phyloP scores from a whole-genome alignment of 495 filamentous ascomycete genomes.

The Trichoderma asperelloides region DNA sequence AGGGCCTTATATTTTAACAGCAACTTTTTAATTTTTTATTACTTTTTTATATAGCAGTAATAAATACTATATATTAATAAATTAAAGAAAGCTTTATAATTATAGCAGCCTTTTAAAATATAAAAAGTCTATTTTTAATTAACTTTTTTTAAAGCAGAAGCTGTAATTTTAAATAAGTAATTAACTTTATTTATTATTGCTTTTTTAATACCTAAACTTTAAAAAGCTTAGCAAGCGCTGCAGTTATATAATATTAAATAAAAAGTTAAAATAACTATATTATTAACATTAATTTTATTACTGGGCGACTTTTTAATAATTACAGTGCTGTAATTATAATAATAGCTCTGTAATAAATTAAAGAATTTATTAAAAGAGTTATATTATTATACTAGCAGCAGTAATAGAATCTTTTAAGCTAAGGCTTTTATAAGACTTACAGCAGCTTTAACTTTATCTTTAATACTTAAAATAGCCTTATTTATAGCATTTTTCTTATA shows the following conservation, averaged over 20 bases:
- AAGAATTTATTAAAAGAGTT: not conserved
- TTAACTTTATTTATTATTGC: not conserved
- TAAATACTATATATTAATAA: not conserved
- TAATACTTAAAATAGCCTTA: not conserved
- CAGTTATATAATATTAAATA: not conserved
- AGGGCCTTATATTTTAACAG: not conserved
- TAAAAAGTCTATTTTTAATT: not conserved
- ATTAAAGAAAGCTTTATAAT: not conserved
- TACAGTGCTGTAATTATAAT: not conserved
- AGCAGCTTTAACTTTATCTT: too few relatives aligned
- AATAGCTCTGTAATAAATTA: not conserved
- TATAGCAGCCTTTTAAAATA: not conserved
- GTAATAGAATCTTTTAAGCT: not conserved
- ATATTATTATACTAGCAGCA: not conserved
- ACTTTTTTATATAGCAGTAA: not conserved
- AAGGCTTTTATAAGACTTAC: not conserved
- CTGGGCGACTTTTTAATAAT: not conserved
- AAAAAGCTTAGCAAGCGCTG: not conserved
- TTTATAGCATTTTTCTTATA: too few relatives aligned
- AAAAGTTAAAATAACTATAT: not conserved
- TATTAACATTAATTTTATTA: constrained; percentile 1
- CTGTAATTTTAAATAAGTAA: not conserved
- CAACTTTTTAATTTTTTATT: not conserved
- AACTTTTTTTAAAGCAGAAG: not conserved
- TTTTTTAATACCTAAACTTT: not conserved